Conservation (phyloP, 208 protist species). For the Vickermania spadyakhi region DNA sequence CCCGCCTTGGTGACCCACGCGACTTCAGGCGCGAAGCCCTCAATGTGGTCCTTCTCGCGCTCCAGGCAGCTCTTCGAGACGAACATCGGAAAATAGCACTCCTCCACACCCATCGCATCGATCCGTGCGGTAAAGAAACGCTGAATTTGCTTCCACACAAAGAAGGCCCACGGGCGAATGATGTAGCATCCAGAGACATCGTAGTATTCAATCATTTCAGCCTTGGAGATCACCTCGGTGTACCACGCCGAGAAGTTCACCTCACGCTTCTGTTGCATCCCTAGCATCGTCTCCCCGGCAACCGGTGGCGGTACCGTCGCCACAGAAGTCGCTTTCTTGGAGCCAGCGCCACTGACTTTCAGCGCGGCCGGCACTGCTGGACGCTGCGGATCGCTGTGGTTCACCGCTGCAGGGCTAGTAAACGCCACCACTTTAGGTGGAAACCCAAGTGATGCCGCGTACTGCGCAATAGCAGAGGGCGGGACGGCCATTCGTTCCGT, state of each 20-base stretch:
- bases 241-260: slow-evolving; percentile 97
- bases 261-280: slow-evolving; percentile 82
- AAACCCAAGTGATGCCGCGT: slow-evolving; percentile 57
- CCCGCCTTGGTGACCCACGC: slow-evolving; percentile 88
- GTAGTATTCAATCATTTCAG: slow-evolving; percentile 99
- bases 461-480: slow-evolving; percentile 42
- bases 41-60: slow-evolving; percentile 97
- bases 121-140: slow-evolving; percentile 73
- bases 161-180: slow-evolving; percentile 95
- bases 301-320: slow-evolving; percentile 7
- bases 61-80: slow-evolving; percentile 94
- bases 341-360: slow-evolving; percentile 15
- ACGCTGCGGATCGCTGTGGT: background rate
- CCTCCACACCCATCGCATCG: slow-evolving; percentile 87
- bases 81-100: slow-evolving; percentile 97
- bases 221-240: slow-evolving; percentile 94
- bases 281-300: slow-evolving; percentile 9
- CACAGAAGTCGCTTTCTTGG: slow-evolving; percentile 11
- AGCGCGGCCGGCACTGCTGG: slow-evolving; percentile 7
- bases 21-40: slow-evolving; percentile 98
- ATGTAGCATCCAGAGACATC: slow-evolving; percentile 99
- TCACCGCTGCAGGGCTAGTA: slow-evolving; percentile 6
- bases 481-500: slow-evolving; percentile 67
- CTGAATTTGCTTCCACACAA: slow-evolving; percentile 96
- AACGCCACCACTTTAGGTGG: slow-evolving; percentile 67